Evolutionary conservation across 2,329 filamentous ascomycete species (phyloP).

Genomic region (Monosporascus cannonballus): DNA sequence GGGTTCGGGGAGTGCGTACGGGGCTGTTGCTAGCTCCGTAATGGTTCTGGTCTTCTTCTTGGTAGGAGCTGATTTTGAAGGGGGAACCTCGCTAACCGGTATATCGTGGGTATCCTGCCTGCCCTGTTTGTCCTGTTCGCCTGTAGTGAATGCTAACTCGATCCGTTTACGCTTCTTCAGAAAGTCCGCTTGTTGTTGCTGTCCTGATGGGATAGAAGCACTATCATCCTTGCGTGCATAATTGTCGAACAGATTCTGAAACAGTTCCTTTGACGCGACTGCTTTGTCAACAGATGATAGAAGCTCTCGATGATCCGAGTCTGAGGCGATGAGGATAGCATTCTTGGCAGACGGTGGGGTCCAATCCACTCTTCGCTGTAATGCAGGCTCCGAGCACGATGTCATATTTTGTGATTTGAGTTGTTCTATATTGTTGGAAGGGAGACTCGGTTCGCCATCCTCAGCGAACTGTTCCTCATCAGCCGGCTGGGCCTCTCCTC

Average conservation of each 20-base stretch:
- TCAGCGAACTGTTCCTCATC: slow-evolving; percentile 2
- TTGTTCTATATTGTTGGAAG: neutral
- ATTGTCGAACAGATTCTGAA: slow-evolving; percentile 36
- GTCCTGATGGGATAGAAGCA: slow-evolving; percentile 1
- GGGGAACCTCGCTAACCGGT: slow-evolving; percentile 18
- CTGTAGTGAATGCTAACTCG: slow-evolving; percentile 38
- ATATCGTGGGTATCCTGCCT: neutral
- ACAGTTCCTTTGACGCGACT: slow-evolving; percentile 25
- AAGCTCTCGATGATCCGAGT: slow-evolving; percentile 26
- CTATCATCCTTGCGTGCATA: slow-evolving; percentile 31
- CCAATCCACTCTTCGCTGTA: slow-evolving; percentile 56
- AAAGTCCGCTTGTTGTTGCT: slow-evolving; percentile 18
- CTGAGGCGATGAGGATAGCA: slow-evolving; percentile 21
- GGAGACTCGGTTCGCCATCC: neutral
- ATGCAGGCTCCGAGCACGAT: slow-evolving; percentile 37
- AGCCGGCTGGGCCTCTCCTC: slow-evolving; percentile 4
- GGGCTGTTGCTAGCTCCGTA: slow-evolving; percentile 69
- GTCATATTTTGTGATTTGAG: neutral
- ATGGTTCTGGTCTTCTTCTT: slow-evolving; percentile 72
- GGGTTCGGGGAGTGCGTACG: slow-evolving; percentile 45
- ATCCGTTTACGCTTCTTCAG: slow-evolving; percentile 52
- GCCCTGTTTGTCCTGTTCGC: slow-evolving; percentile 16
- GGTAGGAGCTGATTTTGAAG: slow-evolving; percentile 43
- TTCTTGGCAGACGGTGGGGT: slow-evolving; percentile 52
- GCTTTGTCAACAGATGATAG: slow-evolving; percentile 19